A percentile compares a stretch with the other conserved stretches of the same genome.
phyloP scores from a whole-genome alignment of 2,329 filamentous ascomycete genomes.

The Ophiosphaerella herpotricha region DNA sequence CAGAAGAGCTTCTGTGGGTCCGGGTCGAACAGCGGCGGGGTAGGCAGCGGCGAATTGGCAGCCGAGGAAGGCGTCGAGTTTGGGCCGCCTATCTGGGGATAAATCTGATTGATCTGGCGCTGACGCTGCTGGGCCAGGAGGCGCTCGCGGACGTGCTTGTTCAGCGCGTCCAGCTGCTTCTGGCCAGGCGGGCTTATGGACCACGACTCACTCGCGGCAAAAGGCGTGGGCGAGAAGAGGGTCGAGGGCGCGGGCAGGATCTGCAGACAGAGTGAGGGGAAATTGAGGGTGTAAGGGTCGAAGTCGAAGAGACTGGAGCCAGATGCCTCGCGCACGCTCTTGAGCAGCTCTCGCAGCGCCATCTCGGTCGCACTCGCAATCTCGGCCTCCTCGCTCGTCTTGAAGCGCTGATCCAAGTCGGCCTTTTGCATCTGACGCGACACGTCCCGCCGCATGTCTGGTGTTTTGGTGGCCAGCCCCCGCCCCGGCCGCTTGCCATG shows the following conservation, averaged over 20 bases:
- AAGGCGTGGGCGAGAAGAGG: constrained; percentile 78
- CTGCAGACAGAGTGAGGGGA: constrained; percentile 81
- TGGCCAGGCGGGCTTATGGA: constrained; percentile 75
- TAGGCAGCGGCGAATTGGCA: constrained; percentile 42
- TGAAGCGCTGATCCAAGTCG: constrained; percentile 67
- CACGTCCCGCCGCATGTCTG: constrained; percentile 44
- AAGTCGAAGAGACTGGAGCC: constrained; percentile 68
- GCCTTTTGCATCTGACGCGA: constrained; percentile 54
- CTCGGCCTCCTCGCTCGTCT: constrained; percentile 72
- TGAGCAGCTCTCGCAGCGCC: constrained; percentile 80
- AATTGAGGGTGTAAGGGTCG: constrained; percentile 82
- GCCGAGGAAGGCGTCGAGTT: constrained; percentile 34
- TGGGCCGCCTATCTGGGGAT: constrained; percentile 22
- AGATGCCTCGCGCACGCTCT: constrained; percentile 71
- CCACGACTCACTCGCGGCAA: constrained; percentile 79
- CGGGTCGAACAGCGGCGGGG: constrained; percentile 54
- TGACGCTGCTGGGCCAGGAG: constrained; percentile 54
- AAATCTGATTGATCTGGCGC: constrained; percentile 42
- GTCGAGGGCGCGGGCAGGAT: constrained; percentile 81
- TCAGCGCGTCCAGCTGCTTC: constrained; percentile 74
- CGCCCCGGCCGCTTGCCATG: constrained; percentile 71
- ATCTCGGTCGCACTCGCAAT: constrained; percentile 83
- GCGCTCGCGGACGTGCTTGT: constrained; percentile 67
- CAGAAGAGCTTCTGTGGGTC: constrained; percentile 71
- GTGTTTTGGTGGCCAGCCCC: constrained; percentile 52